phyloP scores from a whole-genome alignment of 2,329 filamentous ascomycete genomes.

The Aspergillus sp. region DNA sequence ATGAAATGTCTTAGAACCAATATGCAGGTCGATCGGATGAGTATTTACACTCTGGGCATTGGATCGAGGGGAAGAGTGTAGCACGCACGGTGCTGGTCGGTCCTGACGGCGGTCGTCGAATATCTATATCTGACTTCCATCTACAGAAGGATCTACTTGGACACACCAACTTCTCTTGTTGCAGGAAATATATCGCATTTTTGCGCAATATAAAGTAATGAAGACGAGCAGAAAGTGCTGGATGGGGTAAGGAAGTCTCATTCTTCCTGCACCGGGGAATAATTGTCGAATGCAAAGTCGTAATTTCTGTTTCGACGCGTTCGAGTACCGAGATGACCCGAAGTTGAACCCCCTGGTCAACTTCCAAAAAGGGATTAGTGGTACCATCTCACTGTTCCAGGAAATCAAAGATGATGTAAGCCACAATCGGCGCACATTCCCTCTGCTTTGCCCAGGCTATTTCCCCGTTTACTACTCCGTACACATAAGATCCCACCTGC shows the following conservation, averaged over 20 bases:
- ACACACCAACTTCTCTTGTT: constrained; percentile 5
- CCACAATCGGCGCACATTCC: too few species aligned
- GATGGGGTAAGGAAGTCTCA: constrained; percentile 5
- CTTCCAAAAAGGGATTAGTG: too few species aligned
- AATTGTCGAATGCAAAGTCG: too few species aligned
- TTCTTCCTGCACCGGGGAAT: constrained; percentile 1
- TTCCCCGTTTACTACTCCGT: too few species aligned
- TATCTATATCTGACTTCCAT: constrained; percentile 6
- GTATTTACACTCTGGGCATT: not conserved
- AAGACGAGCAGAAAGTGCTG: constrained; percentile 8
- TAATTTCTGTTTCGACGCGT: too few species aligned
- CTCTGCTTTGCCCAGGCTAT: too few species aligned
- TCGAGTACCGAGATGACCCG: too few species aligned
- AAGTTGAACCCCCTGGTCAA: too few species aligned
- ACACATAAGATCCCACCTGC: too few species aligned
- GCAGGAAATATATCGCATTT: constrained; percentile 5
- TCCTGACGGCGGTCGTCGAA: not conserved
- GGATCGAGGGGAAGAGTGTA: constrained; percentile 3
- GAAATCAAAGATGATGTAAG: too few species aligned
- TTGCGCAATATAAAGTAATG: constrained; percentile 7
- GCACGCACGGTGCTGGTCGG: constrained; percentile 1
- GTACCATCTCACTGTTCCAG: too few species aligned
- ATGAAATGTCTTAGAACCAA: constrained; percentile 4
- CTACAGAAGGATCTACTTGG: not conserved
- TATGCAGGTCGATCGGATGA: constrained; percentile 4